A percentile compares a stretch with the other conserved stretches of the same genome.
Conservation (phyloP, 306 rosid genomes). For the Quercus suber region DNA sequence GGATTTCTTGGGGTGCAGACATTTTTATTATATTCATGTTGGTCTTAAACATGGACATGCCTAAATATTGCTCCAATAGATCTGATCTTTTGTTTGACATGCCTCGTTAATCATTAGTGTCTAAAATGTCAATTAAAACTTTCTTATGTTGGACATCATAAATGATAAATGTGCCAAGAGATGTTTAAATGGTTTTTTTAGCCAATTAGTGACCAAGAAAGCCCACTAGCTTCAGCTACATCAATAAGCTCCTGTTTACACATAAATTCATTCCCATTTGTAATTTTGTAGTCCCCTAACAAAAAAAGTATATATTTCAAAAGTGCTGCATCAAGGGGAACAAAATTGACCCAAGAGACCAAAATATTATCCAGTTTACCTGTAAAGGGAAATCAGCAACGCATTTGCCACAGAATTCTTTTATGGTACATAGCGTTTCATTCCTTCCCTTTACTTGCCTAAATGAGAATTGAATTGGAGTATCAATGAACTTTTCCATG, state of each 20-base stretch:
- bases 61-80: neutral
- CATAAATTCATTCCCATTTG: constrained; percentile 81
- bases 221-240: constrained; percentile 91
- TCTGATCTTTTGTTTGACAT: neutral
- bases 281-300: constrained; percentile 67
- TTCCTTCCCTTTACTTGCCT: constrained; percentile 60
- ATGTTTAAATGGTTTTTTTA: too few relatives aligned
- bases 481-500: too few relatives aligned
- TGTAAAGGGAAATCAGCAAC: constrained; percentile 68
- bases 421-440: constrained; percentile 66
- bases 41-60: neutral
- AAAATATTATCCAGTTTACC: constrained; percentile 32
- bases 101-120: too few relatives aligned
- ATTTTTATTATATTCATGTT: neutral
- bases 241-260: constrained; percentile 84
- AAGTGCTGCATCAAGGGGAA: constrained; percentile 5
- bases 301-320: constrained; percentile 9
- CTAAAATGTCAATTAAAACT: too few relatives aligned
- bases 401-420: constrained; percentile 87
- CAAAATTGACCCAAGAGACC: neutral
- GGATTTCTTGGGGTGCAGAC: neutral
- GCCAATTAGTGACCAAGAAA: constrained; percentile 67
- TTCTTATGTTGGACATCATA: too few relatives aligned
- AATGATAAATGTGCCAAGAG: too few relatives aligned
- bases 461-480: neutral